A percentile compares a stretch with the other conserved stretches of the same genome.
phyloP scores from a whole-genome alignment of 768 basidiomycete species.

The Russula sp. region DNA sequence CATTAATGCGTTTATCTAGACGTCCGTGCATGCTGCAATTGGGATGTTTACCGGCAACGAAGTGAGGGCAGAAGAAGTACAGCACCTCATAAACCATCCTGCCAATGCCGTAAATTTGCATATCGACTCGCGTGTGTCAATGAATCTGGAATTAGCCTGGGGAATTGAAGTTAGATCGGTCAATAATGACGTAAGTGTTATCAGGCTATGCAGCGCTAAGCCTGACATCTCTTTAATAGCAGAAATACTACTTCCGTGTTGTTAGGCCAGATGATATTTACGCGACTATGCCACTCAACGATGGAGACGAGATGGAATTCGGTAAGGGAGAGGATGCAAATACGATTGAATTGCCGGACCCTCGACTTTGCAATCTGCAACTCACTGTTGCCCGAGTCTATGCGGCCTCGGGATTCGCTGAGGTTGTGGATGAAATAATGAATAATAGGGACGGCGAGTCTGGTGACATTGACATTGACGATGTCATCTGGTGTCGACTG shows the following conservation, averaged over 20 bases:
- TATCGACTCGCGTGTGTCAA: neutral
- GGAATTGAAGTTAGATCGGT: neutral
- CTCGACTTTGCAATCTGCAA: neutral
- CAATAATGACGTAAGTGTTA: neutral
- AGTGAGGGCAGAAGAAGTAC: too few relatives aligned
- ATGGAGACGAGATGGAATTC: neutral
- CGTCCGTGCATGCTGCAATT: fast-evolving
- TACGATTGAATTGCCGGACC: neutral
- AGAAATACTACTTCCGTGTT: neutral
- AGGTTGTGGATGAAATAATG: neutral
- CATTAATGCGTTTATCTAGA: too few relatives aligned
- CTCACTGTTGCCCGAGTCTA: neutral
- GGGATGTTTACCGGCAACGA: too few relatives aligned
- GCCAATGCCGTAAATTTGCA: neutral
- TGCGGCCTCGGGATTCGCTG: neutral
- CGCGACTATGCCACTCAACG: neutral
- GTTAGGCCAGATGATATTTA: neutral
- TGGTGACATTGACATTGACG: too few relatives aligned
- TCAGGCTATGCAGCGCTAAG: neutral
- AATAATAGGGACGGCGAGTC: too few relatives aligned
- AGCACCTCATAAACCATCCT: neutral
- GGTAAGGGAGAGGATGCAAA: neutral
- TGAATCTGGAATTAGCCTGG: neutral
- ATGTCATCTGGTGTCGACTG: too few relatives aligned
- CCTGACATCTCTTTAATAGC: neutral